Conservation (phyloP, 192 early-diverging fungal genomes). For the Coemansia pectinata region DNA sequence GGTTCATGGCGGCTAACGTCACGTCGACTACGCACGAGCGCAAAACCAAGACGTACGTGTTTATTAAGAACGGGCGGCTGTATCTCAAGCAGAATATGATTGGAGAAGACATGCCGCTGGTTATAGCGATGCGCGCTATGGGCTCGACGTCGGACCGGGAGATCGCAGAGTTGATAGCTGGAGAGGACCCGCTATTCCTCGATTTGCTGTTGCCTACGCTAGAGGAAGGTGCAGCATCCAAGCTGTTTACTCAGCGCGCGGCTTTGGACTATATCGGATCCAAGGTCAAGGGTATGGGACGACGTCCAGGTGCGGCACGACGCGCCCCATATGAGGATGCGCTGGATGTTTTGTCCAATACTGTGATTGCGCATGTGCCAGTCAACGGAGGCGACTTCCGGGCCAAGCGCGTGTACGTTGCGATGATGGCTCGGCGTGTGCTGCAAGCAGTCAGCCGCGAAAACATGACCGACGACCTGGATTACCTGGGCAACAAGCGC, state of each 20-base stretch:
- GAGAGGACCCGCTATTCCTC: constrained; percentile 95
- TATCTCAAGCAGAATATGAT: constrained; percentile 95
- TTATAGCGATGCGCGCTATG: constrained; percentile 93
- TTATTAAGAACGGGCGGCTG: constrained; percentile 61
- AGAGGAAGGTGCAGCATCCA: constrained; percentile 79
- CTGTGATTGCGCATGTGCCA: constrained; percentile 88
- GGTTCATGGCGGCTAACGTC: constrained; percentile 83
- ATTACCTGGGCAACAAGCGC: constrained; percentile 99
- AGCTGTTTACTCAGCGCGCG: constrained; percentile 93
- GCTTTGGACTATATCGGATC: constrained; percentile 95
- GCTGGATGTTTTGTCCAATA: constrained; percentile 85
- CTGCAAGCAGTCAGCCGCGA: constrained; percentile 82
- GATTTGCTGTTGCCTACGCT: constrained; percentile 95
- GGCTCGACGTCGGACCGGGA: constrained; percentile 91
- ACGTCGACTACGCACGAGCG: constrained; percentile 86
- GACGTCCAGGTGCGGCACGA: constrained; percentile 78
- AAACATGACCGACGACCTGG: constrained; percentile 94
- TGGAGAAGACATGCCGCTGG: constrained; percentile 84
- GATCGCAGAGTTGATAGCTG: constrained; percentile 95
- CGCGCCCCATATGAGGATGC: constrained; percentile 79
- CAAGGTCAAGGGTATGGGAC: constrained; percentile 67
- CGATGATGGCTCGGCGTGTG: constrained; percentile 96
- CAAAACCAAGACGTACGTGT: constrained; percentile 90
- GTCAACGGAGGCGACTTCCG: constrained; percentile 86
- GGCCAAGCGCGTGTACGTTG: constrained; percentile 96